phyloP scores from a whole-genome alignment of 148 eudicot genomes.

The Limonium bicolor region DNA sequence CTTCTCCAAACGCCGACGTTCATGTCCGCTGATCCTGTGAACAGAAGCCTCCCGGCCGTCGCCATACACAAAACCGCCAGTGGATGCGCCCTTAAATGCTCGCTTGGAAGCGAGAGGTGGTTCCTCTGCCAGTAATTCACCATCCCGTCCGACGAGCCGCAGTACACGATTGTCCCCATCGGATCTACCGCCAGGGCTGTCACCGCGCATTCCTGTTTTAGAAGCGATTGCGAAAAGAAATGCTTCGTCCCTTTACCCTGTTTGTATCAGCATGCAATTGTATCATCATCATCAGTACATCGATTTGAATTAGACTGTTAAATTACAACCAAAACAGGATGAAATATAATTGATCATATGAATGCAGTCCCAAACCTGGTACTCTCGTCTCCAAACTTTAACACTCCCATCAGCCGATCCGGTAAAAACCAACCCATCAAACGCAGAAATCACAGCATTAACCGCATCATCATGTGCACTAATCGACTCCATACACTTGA shows the following conservation, averaged over 20 bases:
- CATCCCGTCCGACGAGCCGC: slow-evolving; percentile 61
- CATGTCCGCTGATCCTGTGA: slow-evolving; percentile 68
- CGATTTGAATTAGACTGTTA: too few species aligned
- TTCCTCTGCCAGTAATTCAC: slow-evolving; percentile 46
- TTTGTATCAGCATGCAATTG: too few species aligned
- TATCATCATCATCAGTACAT: too few species aligned
- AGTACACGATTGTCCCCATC: slow-evolving; percentile 21
- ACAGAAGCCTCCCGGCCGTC: slow-evolving; percentile 31
- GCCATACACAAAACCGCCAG: slow-evolving; percentile 54
- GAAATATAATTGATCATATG: too few species aligned
- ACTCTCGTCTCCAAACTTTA: slow-evolving; percentile 58
- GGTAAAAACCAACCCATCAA: slow-evolving; percentile 49
- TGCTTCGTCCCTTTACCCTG: slow-evolving; percentile 76
- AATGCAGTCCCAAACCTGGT: slow-evolving; percentile 16
- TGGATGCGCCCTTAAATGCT: slow-evolving; percentile 37
- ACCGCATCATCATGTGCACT: slow-evolving; percentile 65
- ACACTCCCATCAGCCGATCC: slow-evolving; percentile 69
- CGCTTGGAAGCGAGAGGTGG: slow-evolving; percentile 16
- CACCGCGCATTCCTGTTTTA: slow-evolving; percentile 67
- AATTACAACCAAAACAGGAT: too few species aligned
- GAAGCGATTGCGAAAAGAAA: slow-evolving; percentile 36
- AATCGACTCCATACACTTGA: slow-evolving; percentile 61
- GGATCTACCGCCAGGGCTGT: slow-evolving; percentile 47
- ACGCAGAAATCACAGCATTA: slow-evolving; percentile 54
- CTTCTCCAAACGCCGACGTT: slow-evolving; percentile 63